Conservation (phyloP, 2,329 filamentous ascomycete species). For the Pseudogymnoascus sp. region DNA sequence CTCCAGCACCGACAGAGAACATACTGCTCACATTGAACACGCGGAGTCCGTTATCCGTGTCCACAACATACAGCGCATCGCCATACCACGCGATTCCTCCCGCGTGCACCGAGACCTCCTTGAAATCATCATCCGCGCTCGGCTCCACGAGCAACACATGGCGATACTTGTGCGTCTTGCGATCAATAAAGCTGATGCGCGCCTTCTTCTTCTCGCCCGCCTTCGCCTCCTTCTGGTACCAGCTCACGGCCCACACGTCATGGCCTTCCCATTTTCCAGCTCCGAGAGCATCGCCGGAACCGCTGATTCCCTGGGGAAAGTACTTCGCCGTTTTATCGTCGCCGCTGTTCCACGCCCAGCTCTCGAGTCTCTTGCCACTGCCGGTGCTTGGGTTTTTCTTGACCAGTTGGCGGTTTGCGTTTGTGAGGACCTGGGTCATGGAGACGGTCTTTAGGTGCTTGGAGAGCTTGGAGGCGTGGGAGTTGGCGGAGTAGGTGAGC, state of each 20-base stretch:
- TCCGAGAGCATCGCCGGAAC: slow-evolving; percentile 28
- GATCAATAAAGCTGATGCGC: slow-evolving; percentile 30
- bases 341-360: slow-evolving; percentile 21
- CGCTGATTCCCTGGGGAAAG: slow-evolving; percentile 32
- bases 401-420: slow-evolving; percentile 1
- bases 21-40: slow-evolving; percentile 33
- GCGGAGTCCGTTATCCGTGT: slow-evolving; percentile 30
- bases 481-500: slow-evolving; percentile 5
- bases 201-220: slow-evolving; percentile 19
- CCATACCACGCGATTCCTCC: slow-evolving; percentile 34
- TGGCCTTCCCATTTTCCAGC: slow-evolving; percentile 29
- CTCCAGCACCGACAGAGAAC: slow-evolving; percentile 29
- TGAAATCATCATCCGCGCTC: slow-evolving; percentile 28
- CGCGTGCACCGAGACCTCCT: slow-evolving; percentile 29
- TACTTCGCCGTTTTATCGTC: slow-evolving; percentile 30
- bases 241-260: slow-evolving; percentile 30
- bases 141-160: slow-evolving; percentile 32
- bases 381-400: neutral
- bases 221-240: slow-evolving; percentile 26
- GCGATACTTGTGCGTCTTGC: slow-evolving; percentile 26
- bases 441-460: neutral
- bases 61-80: slow-evolving; percentile 30
- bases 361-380: neutral
- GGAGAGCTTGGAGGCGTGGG: neutral
- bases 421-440: neutral